phyloP scores from a whole-genome alignment of 805 yeast species.

The Saturnispora sekii region DNA sequence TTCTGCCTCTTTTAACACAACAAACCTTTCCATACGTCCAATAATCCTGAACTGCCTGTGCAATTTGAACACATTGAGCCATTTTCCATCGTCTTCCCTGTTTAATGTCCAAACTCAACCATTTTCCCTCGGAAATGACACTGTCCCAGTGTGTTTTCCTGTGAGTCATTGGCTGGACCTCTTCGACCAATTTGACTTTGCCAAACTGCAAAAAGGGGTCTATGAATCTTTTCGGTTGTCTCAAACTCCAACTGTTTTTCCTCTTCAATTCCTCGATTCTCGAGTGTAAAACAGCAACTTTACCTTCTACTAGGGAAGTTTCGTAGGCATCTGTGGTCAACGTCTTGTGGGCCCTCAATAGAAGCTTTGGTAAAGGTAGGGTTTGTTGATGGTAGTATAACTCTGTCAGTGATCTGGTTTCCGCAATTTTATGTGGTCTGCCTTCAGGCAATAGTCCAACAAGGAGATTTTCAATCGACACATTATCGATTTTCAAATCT shows the following conservation, averaged over 20 bases:
- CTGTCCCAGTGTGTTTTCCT: conserved; percentile 58
- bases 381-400: conserved; percentile 82
- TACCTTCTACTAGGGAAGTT: conserved; percentile 79
- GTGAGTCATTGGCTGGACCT: conserved; percentile 20
- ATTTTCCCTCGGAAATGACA: conserved; percentile 65
- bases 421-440: conserved; percentile 45
- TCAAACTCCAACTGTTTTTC: conserved; percentile 79
- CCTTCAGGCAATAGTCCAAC: conserved; percentile 40
- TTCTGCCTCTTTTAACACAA: conserved; percentile 48
- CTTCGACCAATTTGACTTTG: conserved; percentile 9
- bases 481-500: conserved; percentile 28
- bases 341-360: conserved; percentile 81
- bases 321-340: conserved; percentile 80
- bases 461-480: conserved; percentile 35
- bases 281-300: conserved; percentile 79
- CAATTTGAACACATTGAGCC: conserved; percentile 58
- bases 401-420: conserved; percentile 68
- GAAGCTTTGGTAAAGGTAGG: conserved; percentile 67
- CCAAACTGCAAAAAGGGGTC: conserved; percentile 49
- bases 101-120: conserved; percentile 73
- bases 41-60: conserved; percentile 66
- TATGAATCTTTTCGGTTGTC: conserved; percentile 65
- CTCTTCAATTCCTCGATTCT: conserved; percentile 88
- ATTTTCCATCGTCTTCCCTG: conserved; percentile 62
- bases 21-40: conserved; percentile 68